These are phyloP conservation scores for Colletotrichum euphorbiae DNA, from an alignment of 2,329 filamentous ascomycete species.

Conservation along the genomic window DNA sequence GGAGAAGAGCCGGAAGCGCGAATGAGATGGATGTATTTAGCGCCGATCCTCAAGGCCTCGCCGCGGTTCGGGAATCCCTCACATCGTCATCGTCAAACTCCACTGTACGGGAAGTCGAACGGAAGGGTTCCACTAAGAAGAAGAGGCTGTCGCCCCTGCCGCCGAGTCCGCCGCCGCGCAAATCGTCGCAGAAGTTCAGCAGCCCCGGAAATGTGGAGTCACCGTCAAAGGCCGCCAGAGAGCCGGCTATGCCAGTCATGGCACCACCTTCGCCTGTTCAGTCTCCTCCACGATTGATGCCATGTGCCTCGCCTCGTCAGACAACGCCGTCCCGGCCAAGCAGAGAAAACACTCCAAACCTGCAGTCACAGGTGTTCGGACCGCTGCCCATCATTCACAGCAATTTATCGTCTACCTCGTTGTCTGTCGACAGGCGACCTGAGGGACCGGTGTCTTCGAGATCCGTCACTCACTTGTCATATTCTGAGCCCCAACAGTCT, in stretches of 20 bases:
- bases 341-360: conserved; percentile 73
- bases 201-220: conserved; percentile 52
- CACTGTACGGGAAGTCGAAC: conserved; percentile 68
- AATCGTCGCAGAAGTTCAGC: conserved; percentile 68
- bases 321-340: conserved; percentile 72
- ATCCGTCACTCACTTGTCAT: conserved; percentile 50
- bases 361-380: conserved; percentile 67
- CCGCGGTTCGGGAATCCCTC: conserved; percentile 75
- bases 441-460: conserved; percentile 49
- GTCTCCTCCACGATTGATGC: conserved; percentile 43
- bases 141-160: conserved; percentile 60
- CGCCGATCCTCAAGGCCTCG: conserved; percentile 67
- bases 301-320: conserved; percentile 48
- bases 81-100: conserved; percentile 80
- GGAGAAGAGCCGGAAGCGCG: conserved; percentile 67
- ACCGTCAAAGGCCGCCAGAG: conserved; percentile 52
- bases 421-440: conserved; percentile 59
- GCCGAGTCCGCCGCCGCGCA: conserved; percentile 71
- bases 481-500: conserved; percentile 44
- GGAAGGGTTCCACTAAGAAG: conserved; percentile 54
- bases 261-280: conserved; percentile 42
- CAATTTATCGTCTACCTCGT: conserved; percentile 65
- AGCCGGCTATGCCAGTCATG: conserved; percentile 43
- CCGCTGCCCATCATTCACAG: conserved; percentile 70
- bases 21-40: conserved; percentile 60